These are phyloP conservation scores for Mrakia frigida DNA, from an alignment of 768 basidiomycete genomes.

Conservation along the genomic window DNA sequence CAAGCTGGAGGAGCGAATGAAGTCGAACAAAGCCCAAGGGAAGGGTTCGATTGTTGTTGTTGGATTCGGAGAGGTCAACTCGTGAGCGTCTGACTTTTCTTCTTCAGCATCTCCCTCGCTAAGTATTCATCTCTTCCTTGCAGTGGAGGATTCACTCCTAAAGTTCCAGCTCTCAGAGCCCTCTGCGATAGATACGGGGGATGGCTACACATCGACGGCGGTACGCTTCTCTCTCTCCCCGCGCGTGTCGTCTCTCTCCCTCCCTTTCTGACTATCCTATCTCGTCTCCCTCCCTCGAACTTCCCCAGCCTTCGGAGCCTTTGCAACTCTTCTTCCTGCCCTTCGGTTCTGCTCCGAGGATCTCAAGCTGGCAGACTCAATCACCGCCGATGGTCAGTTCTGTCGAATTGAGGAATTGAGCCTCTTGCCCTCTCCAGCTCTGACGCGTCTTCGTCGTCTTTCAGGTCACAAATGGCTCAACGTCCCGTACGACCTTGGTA, in stretches of 20 bases:
- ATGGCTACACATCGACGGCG: slow-evolving; percentile 50
- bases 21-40: slow-evolving; percentile 38
- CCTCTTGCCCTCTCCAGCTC: neutral
- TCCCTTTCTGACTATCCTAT: neutral
- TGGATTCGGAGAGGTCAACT: slow-evolving; percentile 50
- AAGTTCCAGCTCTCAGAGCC: slow-evolving; percentile 40
- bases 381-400: slow-evolving; percentile 46
- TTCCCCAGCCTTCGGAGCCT: slow-evolving; percentile 48
- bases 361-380: slow-evolving; percentile 46
- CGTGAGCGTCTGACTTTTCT: slow-evolving; percentile 36
- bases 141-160: slow-evolving; percentile 43
- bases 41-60: slow-evolving; percentile 42
- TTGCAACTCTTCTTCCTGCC: slow-evolving; percentile 46
- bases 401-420: no score
- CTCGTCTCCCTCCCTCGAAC: neutral
- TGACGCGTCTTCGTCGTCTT: neutral
- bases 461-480: slow-evolving; percentile 43
- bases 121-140: neutral
- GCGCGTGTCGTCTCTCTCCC: neutral
- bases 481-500: slow-evolving; percentile 46
- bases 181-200: slow-evolving; percentile 45
- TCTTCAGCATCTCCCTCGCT: neutral
- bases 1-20: slow-evolving; percentile 40
- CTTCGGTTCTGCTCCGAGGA: slow-evolving; percentile 39
- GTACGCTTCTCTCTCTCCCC: slow-evolving; percentile 34